Percentiles rank a stretch among this genome's conserved stretches.
Conservation (phyloP, 164 flowering plant genomes). For the Saururus chinensis region DNA sequence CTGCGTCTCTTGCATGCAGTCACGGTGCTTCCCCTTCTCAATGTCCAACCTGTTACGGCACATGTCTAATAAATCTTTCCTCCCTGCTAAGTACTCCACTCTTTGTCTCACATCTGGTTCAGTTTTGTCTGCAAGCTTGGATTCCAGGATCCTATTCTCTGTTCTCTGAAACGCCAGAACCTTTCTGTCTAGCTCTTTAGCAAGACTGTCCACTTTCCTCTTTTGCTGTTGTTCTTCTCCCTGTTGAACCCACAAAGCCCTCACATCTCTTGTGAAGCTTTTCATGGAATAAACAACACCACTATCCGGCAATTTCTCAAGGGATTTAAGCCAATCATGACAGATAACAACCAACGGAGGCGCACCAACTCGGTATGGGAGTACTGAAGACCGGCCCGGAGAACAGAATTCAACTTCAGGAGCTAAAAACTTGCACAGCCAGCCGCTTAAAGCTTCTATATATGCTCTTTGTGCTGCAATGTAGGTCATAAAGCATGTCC, state of each 20-base stretch:
- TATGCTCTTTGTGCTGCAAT: constrained; percentile 56
- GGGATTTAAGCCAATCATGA: constrained; percentile 49
- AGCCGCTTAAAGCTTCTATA: constrained; percentile 60
- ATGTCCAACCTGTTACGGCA: constrained; percentile 40
- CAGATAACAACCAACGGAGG: constrained; percentile 66
- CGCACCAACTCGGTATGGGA: constrained; percentile 29
- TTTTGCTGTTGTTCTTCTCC: constrained; percentile 79
- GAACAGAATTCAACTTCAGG: constrained; percentile 70
- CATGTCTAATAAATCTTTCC: constrained; percentile 46
- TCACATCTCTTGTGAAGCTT: constrained; percentile 64
- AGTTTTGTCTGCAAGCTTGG: constrained; percentile 34
- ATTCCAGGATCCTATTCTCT: constrained; percentile 39
- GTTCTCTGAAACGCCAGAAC: constrained; percentile 38
- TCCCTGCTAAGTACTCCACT: constrained; percentile 37
- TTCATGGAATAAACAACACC: constrained; percentile 48
- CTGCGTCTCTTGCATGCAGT: constrained; percentile 68
- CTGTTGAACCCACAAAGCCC: constrained; percentile 66
- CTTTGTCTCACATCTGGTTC: constrained; percentile 32
- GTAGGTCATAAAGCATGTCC: constrained; percentile 47
- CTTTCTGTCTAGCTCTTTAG: constrained; percentile 67
- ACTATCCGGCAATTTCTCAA: constrained; percentile 62
- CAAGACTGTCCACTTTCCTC: constrained; percentile 65
- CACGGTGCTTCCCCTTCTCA: constrained; percentile 65
- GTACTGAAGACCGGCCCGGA: constrained; percentile 26
- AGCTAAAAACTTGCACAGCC: constrained; percentile 68